Evolutionary conservation across 176 grass and related monocot species (phyloP).

Genomic region (Dendrocalamus sinicus): DNA sequence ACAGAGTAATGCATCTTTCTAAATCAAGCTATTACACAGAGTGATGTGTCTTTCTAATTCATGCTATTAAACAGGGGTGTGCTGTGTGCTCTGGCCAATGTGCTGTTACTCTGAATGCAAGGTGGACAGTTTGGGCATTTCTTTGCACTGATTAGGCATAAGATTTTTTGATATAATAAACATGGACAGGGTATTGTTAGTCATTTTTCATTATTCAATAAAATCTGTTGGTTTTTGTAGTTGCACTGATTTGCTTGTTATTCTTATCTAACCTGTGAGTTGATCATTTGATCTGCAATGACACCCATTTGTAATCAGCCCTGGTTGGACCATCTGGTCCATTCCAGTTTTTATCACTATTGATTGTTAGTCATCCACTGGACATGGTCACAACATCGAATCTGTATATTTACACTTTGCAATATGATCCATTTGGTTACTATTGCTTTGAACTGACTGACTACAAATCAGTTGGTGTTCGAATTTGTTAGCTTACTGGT

Average conservation of each 20-base stretch:
- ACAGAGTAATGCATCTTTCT: slow-evolving; percentile 5
- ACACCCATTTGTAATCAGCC: neutral
- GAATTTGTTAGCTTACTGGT: slow-evolving; percentile 16
- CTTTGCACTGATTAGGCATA: slow-evolving; percentile 1
- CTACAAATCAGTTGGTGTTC: neutral
- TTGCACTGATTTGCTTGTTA: neutral
- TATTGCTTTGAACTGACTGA: slow-evolving; percentile 16
- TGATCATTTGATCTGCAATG: neutral
- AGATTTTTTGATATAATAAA: neutral
- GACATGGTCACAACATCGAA: neutral
- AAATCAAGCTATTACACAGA: neutral
- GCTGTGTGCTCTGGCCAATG: neutral
- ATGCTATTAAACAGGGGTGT: neutral
- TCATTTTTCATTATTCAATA: neutral
- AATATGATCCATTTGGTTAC: neutral
- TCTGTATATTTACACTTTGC: slow-evolving; percentile 6
- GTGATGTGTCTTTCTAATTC: slow-evolving; percentile 5
- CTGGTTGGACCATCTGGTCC: neutral
- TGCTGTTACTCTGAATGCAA: slow-evolving; percentile 34
- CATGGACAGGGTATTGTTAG: neutral
- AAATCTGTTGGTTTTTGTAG: slow-evolving; percentile 8
- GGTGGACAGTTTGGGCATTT: neutral
- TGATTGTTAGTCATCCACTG: neutral
- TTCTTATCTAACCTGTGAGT: neutral
- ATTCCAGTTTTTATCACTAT: neutral